Evolutionary conservation across 192 early-diverging fungal genomes (phyloP).

Genomic region (Backusella sp.): DNA sequence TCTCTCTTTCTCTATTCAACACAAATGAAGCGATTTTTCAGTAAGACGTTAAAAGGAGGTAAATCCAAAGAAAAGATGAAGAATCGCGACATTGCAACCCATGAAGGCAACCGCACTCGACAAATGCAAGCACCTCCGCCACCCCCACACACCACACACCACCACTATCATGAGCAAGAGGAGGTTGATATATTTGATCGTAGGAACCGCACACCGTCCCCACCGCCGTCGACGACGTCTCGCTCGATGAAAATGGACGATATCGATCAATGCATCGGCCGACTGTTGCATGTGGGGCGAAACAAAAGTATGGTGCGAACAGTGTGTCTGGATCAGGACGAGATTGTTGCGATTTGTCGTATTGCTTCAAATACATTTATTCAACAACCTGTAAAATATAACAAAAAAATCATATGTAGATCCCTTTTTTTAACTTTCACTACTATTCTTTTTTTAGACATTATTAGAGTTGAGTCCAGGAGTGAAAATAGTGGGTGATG

Average conservation of each 20-base stretch:
- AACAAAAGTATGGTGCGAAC: conserved; percentile 45
- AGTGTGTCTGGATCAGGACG: conserved; percentile 82
- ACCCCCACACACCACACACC: not conserved
- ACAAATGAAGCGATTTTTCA: conserved; percentile 1
- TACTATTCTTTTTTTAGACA: not conserved
- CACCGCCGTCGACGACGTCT: not conserved
- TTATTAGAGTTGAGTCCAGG: conserved; percentile 11
- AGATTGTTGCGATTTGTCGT: conserved; percentile 85
- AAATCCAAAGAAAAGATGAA: not conserved
- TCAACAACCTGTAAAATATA: conserved; percentile 65
- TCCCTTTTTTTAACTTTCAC: not conserved
- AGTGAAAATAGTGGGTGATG: conserved; percentile 16
- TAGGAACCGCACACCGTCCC: not conserved
- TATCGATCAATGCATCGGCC: conserved; percentile 28
- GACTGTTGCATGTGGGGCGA: conserved; percentile 16
- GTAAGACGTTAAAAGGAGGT: not conserved
- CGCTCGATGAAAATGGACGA: not conserved
- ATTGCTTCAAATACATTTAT: conserved; percentile 82
- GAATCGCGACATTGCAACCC: not conserved
- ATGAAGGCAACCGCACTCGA: not conserved
- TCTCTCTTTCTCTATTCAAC: not conserved
- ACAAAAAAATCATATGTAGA: not conserved
- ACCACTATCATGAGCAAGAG: not conserved
- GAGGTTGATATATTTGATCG: not conserved
- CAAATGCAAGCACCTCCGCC: not conserved